phyloP scores from a whole-genome alignment of 176 grass and related monocot genomes.

The Rhynchospora pubera region DNA sequence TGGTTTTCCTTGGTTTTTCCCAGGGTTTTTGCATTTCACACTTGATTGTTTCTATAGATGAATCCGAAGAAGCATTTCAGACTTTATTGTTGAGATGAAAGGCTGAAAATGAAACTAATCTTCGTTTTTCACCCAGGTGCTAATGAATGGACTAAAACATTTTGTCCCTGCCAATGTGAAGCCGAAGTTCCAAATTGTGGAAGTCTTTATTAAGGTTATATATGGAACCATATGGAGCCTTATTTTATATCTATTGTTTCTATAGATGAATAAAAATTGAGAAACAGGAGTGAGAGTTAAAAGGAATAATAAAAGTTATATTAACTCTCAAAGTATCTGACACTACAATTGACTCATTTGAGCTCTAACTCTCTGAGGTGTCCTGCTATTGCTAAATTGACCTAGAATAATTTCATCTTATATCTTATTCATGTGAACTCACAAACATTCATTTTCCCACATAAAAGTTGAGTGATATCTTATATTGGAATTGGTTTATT shows the following conservation, averaged over 20 bases:
- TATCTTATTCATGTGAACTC: not conserved
- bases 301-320: not conserved
- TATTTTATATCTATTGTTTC: conserved; percentile 7
- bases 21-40: not conserved
- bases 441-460: not conserved
- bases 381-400: not conserved
- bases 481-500: not conserved
- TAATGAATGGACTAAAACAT: conserved; percentile 92
- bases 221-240: not conserved
- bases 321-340: not conserved
- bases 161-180: conserved; percentile 81
- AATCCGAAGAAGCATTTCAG: not conserved
- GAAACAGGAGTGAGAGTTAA: not conserved
- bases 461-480: not conserved
- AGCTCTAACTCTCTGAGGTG: not conserved
- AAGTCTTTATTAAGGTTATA: conserved; percentile 83
- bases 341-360: not conserved
- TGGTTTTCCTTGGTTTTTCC: not conserved
- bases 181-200: conserved; percentile 85
- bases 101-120: conserved; percentile 6
- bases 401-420: not conserved
- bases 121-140: conserved; percentile 54
- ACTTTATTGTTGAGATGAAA: conserved; percentile 2
- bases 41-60: not conserved
- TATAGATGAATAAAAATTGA: not conserved